A percentile compares a stretch with the other conserved stretches of the same genome.
Evolutionary conservation across 768 basidiomycete genomes (phyloP).

Genomic region (Crepidotus variabilis): DNA sequence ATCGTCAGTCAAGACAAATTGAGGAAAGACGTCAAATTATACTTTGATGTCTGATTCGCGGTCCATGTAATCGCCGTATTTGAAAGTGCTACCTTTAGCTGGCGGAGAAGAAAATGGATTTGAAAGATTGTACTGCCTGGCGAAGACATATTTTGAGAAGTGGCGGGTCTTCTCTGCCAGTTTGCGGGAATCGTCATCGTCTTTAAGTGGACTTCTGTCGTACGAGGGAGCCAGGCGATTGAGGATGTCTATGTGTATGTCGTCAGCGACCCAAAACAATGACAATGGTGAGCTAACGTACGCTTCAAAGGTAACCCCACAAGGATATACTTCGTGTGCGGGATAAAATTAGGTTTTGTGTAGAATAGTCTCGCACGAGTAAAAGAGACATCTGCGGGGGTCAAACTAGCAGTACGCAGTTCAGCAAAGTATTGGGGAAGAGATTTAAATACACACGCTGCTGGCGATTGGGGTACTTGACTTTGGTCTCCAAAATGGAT

Average conservation of each 20-base stretch:
- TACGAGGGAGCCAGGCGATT: slow-evolving; percentile 52
- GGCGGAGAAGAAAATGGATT: slow-evolving; percentile 46
- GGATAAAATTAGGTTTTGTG: slow-evolving; percentile 50
- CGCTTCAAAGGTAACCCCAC: slow-evolving; percentile 70
- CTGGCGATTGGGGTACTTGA: too few relatives aligned
- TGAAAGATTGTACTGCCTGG: slow-evolving; percentile 67
- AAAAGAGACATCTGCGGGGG: slow-evolving; percentile 50
- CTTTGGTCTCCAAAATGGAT: too few relatives aligned
- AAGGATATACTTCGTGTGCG: slow-evolving; percentile 43
- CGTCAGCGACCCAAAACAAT: not conserved
- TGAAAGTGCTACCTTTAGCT: slow-evolving; percentile 21
- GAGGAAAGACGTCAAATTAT: too few relatives aligned
- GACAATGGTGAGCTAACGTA: slow-evolving; percentile 27
- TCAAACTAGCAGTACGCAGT: slow-evolving; percentile 25
- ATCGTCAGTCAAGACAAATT: not conserved
- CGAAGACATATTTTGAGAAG: slow-evolving; percentile 82
- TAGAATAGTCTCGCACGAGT: slow-evolving; percentile 65
- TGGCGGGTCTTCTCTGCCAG: slow-evolving; percentile 53
- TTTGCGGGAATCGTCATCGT: slow-evolving; percentile 40
- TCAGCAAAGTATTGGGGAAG: not conserved
- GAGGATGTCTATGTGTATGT: slow-evolving; percentile 50
- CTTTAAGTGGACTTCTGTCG: slow-evolving; percentile 18
- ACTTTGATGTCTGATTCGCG: slow-evolving; percentile 74
- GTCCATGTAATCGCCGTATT: slow-evolving; percentile 51
- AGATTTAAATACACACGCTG: too few relatives aligned